Base-by-base conservation (phyloP, 208 protist genomes). In the Crithidia sp. region DNA sequence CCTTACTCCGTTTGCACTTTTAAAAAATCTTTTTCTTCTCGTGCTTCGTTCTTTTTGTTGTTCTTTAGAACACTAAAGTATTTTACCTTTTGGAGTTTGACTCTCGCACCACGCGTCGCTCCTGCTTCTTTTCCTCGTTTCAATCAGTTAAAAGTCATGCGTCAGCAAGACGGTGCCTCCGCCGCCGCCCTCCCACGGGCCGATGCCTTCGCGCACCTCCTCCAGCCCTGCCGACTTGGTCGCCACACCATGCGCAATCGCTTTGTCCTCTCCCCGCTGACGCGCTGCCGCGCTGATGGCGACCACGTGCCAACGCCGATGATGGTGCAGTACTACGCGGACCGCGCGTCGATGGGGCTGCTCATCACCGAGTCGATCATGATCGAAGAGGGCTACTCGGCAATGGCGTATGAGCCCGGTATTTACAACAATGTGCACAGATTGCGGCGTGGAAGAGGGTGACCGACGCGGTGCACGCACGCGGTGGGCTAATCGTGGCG, bases 381-480 rank as follows among this genome's bases (percentile, higher is more conserved):
- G 28, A 28, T 28, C 28, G 28, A 28, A 28, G 28, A 28, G 28
- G 28, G 28, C 17, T 91, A 79, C 74, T 82, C 67, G 2, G 45
- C 66, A 7, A 28, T 28, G 28, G 28, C 28, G 28, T 28, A 28
- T 28, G 28, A 28, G 28, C 28, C 28, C 28, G 28, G 28, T 28
- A 28, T 28, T 28, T 28, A 28, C 28, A 28, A 28, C 28, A 1
- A 28, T 28, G 28, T 28, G 86, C 59, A 93, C 59, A 93, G 80
- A 70, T 88, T 44, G 69, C 68, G 9, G 84, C 68, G 19, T 95
- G 90, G 88, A 67, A 73, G 47, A 56, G 19, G 39, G 80, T 93
- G 41, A 89, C 81, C 16, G 79, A 86, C 39, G 88, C 90, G 8
- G 88, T 95, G 19, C 90, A 93, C 60, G 73, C 61, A 28, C 79